Conservation (phyloP, 371 early-diverging fungal species). For the Neoconidiobolus thromboides region DNA sequence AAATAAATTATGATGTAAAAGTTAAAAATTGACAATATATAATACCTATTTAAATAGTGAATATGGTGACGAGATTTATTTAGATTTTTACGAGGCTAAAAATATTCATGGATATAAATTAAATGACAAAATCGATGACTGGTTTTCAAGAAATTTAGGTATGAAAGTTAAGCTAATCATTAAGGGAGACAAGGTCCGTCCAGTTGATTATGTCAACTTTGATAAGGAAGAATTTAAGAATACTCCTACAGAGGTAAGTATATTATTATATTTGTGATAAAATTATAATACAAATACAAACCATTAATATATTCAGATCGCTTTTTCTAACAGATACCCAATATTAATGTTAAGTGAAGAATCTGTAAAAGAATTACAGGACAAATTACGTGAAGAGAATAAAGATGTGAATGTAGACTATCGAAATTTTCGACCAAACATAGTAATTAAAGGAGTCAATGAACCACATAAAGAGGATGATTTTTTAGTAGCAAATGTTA, state of each 20-base stretch:
- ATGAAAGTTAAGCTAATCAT: background rate
- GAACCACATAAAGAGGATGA: constrained; percentile 21
- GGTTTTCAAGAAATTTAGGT: constrained; percentile 8
- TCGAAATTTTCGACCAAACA: constrained; percentile 20
- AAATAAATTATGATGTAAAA: no score
- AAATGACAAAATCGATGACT: background rate
- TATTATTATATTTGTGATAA: background rate
- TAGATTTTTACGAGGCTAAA: no score
- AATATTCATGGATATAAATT: no score
- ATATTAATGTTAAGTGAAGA: constrained; percentile 16
- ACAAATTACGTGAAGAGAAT: constrained; percentile 6
- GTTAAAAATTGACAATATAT: no score
- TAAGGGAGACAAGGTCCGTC: background rate
- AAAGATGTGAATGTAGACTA: constrained; percentile 11
- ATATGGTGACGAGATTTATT: no score
- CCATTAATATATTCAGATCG: constrained; percentile 10
- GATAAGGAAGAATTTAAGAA: background rate
- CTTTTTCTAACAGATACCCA: constrained; percentile 19
- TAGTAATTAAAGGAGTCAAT: constrained; percentile 16
- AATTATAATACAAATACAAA: background rate
- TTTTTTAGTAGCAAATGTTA: constrained; percentile 14
- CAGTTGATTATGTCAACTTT: background rate
- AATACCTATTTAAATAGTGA: no score
- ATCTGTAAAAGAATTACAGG: constrained; percentile 16
- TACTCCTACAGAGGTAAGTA: background rate